Percentiles rank a stretch among this genome's conserved stretches.
These are phyloP conservation scores for Ascochyta rabiei DNA, from an alignment of 2,329 filamentous ascomycete genomes.

Conservation along the genomic window DNA sequence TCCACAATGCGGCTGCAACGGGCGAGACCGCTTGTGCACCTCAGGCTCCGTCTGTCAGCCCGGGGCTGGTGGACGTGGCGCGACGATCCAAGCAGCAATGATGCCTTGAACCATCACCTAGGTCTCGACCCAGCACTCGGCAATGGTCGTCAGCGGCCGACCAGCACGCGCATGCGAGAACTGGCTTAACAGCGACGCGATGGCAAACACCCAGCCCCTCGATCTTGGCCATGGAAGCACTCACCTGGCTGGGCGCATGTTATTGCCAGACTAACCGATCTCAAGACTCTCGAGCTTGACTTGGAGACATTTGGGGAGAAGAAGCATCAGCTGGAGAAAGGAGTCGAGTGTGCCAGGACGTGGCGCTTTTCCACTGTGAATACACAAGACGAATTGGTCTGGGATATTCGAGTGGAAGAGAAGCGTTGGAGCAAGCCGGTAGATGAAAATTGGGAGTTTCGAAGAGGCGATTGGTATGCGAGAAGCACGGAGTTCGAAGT, in stretches of 20 bases:
- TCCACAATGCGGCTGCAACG: conserved; percentile 14
- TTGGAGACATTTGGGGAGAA: conserved; percentile 37
- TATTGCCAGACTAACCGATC: conserved; percentile 22
- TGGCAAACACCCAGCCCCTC: conserved; percentile 11
- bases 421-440: conserved; percentile 15
- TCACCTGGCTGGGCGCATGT: conserved; percentile 19
- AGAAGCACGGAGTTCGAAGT: not conserved
- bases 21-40: conserved; percentile 19
- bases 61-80: conserved; percentile 29
- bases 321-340: conserved; percentile 29
- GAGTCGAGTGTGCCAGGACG: conserved; percentile 36
- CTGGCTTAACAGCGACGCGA: conserved; percentile 24
- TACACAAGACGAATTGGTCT: conserved; percentile 22
- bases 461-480: not conserved
- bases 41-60: conserved; percentile 24
- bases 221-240: not conserved
- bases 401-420: conserved; percentile 30
- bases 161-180: conserved; percentile 21
- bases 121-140: conserved; percentile 31
- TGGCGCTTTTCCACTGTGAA: conserved; percentile 34
- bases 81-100: not conserved
- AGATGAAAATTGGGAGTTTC: not conserved
- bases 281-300: conserved; percentile 30
- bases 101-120: conserved; percentile 13
- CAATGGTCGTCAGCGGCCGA: conserved; percentile 6